These are phyloP conservation scores for Gracilariopsis chorda DNA, from an alignment of 23 red algal species.

Conservation along the genomic window DNA sequence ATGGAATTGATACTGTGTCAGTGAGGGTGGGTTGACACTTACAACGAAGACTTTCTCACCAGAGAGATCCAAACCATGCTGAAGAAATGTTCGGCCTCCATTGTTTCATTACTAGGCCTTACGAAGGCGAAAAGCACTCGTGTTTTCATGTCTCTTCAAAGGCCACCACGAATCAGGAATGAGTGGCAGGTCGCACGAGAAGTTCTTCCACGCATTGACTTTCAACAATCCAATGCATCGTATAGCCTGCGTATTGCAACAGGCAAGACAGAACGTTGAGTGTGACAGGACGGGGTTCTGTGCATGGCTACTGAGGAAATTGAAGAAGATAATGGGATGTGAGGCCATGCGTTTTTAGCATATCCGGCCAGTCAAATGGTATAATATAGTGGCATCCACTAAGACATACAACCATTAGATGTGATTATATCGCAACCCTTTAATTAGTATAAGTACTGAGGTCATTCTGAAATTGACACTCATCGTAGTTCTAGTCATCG, in stretches of 20 bases:
- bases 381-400: neutral
- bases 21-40: neutral
- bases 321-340: neutral
- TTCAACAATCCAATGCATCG: neutral
- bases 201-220: neutral
- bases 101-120: neutral
- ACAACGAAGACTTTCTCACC: neutral
- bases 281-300: neutral
- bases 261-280: neutral
- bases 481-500: too few relatives aligned
- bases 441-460: too few relatives aligned
- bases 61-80: too few relatives aligned
- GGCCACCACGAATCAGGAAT: neutral
- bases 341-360: too few relatives aligned
- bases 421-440: too few relatives aligned
- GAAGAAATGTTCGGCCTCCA: too few relatives aligned
- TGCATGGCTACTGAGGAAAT: neutral
- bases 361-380: too few relatives aligned
- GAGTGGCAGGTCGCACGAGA: neutral
- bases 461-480: too few relatives aligned
- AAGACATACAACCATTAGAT: too few relatives aligned
- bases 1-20: neutral
- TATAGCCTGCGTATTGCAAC: too few relatives aligned
- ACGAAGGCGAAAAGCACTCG: neutral
- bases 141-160: neutral